Evolutionary conservation across 73 alveolate genomes (phyloP).

Genomic region (Blepharisma stoltei): DNA sequence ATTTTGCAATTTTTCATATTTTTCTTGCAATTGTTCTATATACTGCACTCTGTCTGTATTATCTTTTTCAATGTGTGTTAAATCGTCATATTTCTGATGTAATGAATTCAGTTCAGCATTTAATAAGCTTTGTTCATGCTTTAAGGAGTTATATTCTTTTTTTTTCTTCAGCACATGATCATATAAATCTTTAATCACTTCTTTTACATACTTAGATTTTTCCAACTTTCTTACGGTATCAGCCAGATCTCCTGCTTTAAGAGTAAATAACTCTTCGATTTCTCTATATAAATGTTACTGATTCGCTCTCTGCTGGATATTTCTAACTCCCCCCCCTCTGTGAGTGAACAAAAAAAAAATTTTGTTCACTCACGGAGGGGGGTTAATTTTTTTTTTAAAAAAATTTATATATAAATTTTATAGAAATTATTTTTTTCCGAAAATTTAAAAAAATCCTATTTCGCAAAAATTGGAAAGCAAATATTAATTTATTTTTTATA

Average conservation of each 20-base stretch:
- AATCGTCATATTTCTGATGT: slow-evolving; percentile 3
- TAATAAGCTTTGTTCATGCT: background rate
- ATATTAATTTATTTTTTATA: too few species aligned
- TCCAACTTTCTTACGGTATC: background rate
- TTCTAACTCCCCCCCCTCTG: too few species aligned
- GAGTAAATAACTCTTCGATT: background rate
- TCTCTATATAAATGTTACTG: slow-evolving; percentile 3
- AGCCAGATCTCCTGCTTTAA: background rate
- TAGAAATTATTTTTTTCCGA: too few species aligned
- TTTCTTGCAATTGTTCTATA: background rate
- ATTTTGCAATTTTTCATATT: background rate
- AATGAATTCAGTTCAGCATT: background rate
- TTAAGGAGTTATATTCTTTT: background rate
- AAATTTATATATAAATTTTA: too few species aligned
- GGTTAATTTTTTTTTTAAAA: too few species aligned
- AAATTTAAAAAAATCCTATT: too few species aligned
- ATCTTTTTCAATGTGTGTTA: background rate
- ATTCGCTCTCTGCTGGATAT: background rate
- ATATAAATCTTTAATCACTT: background rate
- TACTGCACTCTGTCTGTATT: background rate
- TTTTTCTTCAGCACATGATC: slow-evolving; percentile 25
- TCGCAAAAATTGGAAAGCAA: too few species aligned
- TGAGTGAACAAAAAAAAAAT: too few species aligned
- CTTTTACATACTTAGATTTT: slow-evolving; percentile 16
- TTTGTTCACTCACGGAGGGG: too few species aligned